Base-by-base conservation (phyloP, 441 rosid species). In the Erysimum pusillum region DNA sequence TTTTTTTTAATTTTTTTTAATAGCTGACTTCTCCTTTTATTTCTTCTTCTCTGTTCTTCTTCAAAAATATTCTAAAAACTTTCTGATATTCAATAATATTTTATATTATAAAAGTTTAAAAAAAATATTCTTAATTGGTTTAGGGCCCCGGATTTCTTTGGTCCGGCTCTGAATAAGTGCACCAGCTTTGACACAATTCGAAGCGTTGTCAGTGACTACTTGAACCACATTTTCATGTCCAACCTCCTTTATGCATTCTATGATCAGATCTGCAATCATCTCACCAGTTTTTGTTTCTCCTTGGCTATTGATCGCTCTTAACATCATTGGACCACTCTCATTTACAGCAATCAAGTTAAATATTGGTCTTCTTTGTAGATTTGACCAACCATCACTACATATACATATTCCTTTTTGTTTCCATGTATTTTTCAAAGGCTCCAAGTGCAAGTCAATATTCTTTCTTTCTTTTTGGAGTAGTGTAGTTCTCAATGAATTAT, bases 361-460 rank as follows among this genome's bases (percentile, higher is more conserved):
- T 12, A 67, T 49, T 0, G 39, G 39, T 7, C 31, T 60, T 60
- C 48, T 0, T 11, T 60, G 67, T 20, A 51, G 49, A 42, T 20
- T 25, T 8, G 35, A 52, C 61, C 72, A 52, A 38, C 61, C 49
- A 41, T 53, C 63, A 38, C 61, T 67, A 52, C 72, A 67, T 9
- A 67, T 53, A n/a, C 62, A 38, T 2, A 67, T 38, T 52, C 25
- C 49, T 25, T 67, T 67, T 5, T 53, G 72, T 25, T 38, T 53
- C 28, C 62, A 67, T 46, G 49, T 9, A 10, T 67, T 22, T 14
- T 67, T 67, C 6, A 51, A 67, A 67, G 61, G 61, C 20, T 52
- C 7, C 36, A 62, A 62, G 11, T 62, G 51, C 51, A 22, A 8
- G 0, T 62, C 51, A 22, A 62, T 22, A 25, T 67, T 67, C 14